phyloP scores from a whole-genome alignment of 306 rosid species.

The Casuarina glauca region DNA sequence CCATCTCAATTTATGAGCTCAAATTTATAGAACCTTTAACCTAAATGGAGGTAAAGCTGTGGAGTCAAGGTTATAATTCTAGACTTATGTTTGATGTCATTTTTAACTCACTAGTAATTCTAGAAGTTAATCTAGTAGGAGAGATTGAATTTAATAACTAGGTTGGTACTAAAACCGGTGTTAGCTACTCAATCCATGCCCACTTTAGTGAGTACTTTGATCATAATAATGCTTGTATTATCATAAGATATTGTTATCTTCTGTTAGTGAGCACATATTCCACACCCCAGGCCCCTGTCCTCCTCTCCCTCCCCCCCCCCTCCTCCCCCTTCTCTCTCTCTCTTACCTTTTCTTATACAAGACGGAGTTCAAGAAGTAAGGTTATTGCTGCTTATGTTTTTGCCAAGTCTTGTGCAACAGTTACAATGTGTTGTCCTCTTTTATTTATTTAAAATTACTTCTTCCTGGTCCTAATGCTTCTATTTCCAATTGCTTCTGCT shows the following conservation, averaged over 20 bases:
- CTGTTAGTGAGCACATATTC: background rate
- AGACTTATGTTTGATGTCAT: too few species aligned
- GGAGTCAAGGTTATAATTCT: too few species aligned
- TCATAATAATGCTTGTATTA: background rate
- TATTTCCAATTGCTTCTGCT: conserved; percentile 35
- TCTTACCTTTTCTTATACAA: background rate
- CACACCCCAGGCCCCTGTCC: too few species aligned
- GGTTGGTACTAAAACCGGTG: too few species aligned
- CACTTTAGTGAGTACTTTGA: background rate
- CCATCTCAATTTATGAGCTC: too few species aligned
- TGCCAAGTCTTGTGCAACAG: background rate
- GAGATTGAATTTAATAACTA: too few species aligned
- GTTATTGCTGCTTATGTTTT: conserved; percentile 21
- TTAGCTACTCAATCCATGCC: background rate
- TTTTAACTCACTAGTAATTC: too few species aligned
- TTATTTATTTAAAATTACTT: background rate
- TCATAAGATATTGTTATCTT: background rate
- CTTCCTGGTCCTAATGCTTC: conserved; percentile 31
- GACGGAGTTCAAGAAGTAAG: background rate
- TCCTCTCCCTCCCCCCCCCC: too few species aligned
- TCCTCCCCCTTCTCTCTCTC: too few species aligned
- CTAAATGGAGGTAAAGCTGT: too few species aligned
- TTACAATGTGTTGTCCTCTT: conserved; percentile 19
- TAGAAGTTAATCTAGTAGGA: too few species aligned
- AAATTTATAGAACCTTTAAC: too few species aligned